Evolutionary conservation across 2,329 filamentous ascomycete species (phyloP).

Genomic region (Lachnellula cervina): DNA sequence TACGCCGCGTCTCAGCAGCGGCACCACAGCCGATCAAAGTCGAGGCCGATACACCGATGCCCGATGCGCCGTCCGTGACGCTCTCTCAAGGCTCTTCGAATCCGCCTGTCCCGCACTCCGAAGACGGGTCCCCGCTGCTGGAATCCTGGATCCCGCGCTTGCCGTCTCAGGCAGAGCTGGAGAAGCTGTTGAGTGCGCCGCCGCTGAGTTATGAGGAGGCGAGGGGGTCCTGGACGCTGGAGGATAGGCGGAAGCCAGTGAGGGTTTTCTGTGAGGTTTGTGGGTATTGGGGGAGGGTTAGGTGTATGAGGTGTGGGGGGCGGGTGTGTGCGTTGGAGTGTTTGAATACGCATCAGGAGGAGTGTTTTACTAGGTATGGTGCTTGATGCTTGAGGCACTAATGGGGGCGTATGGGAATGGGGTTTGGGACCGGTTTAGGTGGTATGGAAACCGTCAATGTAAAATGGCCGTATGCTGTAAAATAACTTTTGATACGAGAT

Average conservation of each 20-base stretch:
- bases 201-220: constrained; percentile 66
- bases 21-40: constrained; percentile 17
- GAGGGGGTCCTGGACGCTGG: constrained; percentile 41
- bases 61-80: constrained; percentile 32
- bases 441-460: background rate
- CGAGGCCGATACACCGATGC: constrained; percentile 35
- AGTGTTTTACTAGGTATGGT: constrained; percentile 63
- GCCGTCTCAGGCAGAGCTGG: constrained; percentile 57
- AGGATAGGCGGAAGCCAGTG: constrained; percentile 46
- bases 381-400: constrained; percentile 21
- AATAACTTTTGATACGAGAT: background rate
- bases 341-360: constrained; percentile 66
- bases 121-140: constrained; percentile 55
- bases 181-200: constrained; percentile 57
- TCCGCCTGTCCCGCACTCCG: constrained; percentile 36
- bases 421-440: background rate
- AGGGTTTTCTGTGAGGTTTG: constrained; percentile 73
- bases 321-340: constrained; percentile 75
- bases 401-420: background rate
- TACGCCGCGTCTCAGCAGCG: constrained; percentile 17
- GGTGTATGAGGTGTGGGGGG: constrained; percentile 73
- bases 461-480: background rate
- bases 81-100: constrained; percentile 7
- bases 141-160: constrained; percentile 51
- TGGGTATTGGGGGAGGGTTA: constrained; percentile 74